A percentile compares a stretch with the other conserved stretches of the same genome.
These are phyloP conservation scores for Sapria himalayana DNA, from an alignment of 345 rosid genomes.

Conservation along the genomic window DNA sequence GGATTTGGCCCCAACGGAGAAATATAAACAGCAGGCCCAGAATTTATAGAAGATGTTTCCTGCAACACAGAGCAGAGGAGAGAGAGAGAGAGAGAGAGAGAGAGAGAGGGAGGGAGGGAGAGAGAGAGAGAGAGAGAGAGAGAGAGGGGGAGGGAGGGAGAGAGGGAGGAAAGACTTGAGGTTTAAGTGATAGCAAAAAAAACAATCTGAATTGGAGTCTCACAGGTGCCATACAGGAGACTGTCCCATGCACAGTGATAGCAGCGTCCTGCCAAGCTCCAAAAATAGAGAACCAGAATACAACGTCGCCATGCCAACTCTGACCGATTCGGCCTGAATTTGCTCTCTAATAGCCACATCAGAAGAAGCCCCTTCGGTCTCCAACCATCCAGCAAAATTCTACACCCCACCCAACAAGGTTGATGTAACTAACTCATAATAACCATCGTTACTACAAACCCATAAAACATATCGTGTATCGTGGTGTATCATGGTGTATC, in stretches of 20 bases:
- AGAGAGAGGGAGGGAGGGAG: too few relatives aligned
- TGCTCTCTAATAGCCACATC: constrained; percentile 42
- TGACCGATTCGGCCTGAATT: constrained; percentile 58
- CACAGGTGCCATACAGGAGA: constrained; percentile 69
- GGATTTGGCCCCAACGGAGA: constrained; percentile 87
- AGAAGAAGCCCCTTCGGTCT: constrained; percentile 46
- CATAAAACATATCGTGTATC: too few relatives aligned
- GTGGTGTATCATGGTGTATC: too few relatives aligned
- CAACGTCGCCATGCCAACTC: constrained; percentile 60
- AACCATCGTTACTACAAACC: too few relatives aligned
- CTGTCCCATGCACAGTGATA: constrained; percentile 61
- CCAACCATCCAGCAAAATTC: constrained; percentile 74
- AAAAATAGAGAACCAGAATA: constrained; percentile 74
- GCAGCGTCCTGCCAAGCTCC: constrained; percentile 85
- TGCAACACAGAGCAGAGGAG: constrained; percentile 14
- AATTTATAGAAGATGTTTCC: constrained; percentile 48
- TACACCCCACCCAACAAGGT: too few relatives aligned
- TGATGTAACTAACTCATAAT: constrained; percentile 26
- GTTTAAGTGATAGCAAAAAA: too few relatives aligned
- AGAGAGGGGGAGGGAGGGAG: too few relatives aligned
- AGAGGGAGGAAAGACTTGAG: too few relatives aligned
- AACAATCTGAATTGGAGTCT: too few relatives aligned
- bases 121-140: too few relatives aligned
- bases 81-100: too few relatives aligned
- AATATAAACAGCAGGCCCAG: constrained; percentile 93